phyloP scores from a whole-genome alignment of 2,329 filamentous ascomycete genomes.

The Clarireedia hainanense region DNA sequence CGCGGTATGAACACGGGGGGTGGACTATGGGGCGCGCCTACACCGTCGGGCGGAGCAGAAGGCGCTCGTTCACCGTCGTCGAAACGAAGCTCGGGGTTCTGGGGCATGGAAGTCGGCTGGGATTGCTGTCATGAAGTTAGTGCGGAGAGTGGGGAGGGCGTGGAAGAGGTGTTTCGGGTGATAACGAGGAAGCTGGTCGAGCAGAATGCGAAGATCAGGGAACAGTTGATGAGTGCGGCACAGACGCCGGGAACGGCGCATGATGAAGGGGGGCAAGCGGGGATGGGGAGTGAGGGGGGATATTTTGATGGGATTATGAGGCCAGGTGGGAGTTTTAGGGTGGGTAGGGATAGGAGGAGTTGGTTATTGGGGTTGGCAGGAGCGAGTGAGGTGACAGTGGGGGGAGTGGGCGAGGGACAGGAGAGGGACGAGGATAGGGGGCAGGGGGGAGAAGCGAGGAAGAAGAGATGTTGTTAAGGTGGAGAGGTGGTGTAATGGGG shows the following conservation, averaged over 20 bases:
- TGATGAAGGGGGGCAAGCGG: constrained; percentile 25
- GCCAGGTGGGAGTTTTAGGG: constrained; percentile 50
- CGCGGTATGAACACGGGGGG: not conserved
- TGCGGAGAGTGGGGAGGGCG: constrained; percentile 87
- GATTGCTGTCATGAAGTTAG: constrained; percentile 96
- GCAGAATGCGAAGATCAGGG: constrained; percentile 50
- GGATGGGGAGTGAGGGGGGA: constrained; percentile 17
- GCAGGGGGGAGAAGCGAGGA: not conserved
- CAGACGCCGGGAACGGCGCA: constrained; percentile 37
- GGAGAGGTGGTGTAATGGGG: too few species aligned
- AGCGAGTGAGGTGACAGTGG: not conserved
- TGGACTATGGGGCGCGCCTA: constrained; percentile 12
- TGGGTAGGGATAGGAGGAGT: constrained; percentile 55
- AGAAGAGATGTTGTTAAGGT: constrained; percentile 2
- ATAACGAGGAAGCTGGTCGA: constrained; percentile 80
- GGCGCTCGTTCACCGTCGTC: constrained; percentile 54
- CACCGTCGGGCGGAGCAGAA: constrained; percentile 31
- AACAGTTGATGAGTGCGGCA: constrained; percentile 38
- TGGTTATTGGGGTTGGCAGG: constrained; percentile 40
- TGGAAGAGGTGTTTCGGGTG: constrained; percentile 92
- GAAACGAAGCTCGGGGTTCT: constrained; percentile 68
- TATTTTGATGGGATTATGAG: constrained; percentile 39
- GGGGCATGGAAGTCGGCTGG: constrained; percentile 91
- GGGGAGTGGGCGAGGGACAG: not conserved
- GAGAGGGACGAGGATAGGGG: not conserved